A percentile compares a stretch with the other conserved stretches of the same genome.
Conservation (phyloP, 768 basidiomycete genomes). For the Leccinellum luteum region DNA sequence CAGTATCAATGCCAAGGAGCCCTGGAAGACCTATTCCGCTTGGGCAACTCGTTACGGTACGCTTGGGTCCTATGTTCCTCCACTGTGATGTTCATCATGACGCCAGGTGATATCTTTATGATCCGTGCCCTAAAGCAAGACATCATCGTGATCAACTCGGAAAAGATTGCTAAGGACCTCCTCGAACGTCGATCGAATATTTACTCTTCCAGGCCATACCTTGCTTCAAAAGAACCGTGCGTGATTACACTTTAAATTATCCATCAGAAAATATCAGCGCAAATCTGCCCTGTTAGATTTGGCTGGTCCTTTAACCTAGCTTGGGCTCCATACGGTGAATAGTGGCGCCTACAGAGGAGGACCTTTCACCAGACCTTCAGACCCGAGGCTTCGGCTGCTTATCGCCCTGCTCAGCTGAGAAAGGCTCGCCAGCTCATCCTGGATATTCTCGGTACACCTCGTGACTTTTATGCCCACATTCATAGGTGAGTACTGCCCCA, state of each 20-base stretch:
- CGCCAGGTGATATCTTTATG: constrained; percentile 19
- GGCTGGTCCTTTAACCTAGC: constrained; percentile 21
- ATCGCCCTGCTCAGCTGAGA: constrained; percentile 18
- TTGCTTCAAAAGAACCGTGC: constrained; percentile 18
- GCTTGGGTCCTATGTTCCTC: not conserved
- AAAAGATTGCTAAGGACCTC: constrained; percentile 26
- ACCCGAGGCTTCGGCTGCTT: constrained; percentile 11
- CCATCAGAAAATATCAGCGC: not conserved
- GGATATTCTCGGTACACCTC: constrained; percentile 13
- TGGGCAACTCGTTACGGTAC: constrained; percentile 20
- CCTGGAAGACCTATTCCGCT: constrained; percentile 19
- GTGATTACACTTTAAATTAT: not conserved
- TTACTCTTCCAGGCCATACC: constrained; percentile 28
- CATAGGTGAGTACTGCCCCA: constrained; percentile 2
- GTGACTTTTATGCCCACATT: constrained; percentile 3
- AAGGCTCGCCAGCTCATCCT: constrained; percentile 18
- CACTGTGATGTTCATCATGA: not conserved
- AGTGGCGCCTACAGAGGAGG: constrained; percentile 22
- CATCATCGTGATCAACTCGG: constrained; percentile 25
- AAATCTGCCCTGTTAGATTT: constrained; percentile 7
- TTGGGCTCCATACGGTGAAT: constrained; percentile 19
- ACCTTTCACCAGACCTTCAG: constrained; percentile 25
- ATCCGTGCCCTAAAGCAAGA: constrained; percentile 22
- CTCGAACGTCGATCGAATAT: constrained; percentile 25
- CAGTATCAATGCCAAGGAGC: constrained; percentile 15